Percentiles rank a stretch among this genome's conserved stretches.
Evolutionary conservation across 1,139 yeast species (phyloP).

Genomic region (Taiozyma sp.): DNA sequence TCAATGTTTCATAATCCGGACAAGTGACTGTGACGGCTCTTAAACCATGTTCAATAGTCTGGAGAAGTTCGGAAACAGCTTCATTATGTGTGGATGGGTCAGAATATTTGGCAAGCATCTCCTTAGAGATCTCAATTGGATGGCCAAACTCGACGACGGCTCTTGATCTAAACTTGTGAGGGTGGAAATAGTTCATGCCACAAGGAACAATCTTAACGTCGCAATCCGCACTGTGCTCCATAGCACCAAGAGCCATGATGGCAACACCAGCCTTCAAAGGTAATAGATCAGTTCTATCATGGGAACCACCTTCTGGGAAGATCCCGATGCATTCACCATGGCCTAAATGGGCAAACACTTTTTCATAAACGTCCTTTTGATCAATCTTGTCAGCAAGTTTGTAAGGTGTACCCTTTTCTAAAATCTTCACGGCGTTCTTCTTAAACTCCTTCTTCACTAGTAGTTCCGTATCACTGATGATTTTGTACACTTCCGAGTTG

Average conservation of each 20-base stretch:
- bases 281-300: conserved; percentile 84
- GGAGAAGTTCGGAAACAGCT: conserved; percentile 70
- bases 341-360: conserved; percentile 78
- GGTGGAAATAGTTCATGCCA: conserved; percentile 96
- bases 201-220: conserved; percentile 88
- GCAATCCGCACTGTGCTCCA: conserved; percentile 65
- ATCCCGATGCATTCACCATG: conserved; percentile 87
- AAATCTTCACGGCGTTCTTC: conserved; percentile 35
- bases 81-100: conserved; percentile 63
- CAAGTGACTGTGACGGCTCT: conserved; percentile 90
- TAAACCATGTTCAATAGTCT: conserved; percentile 67
- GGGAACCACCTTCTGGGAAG: conserved; percentile 97
- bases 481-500: conserved; percentile 62
- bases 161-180: conserved; percentile 90
- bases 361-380: conserved; percentile 75
- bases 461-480: conserved; percentile 72
- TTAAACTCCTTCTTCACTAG: conserved; percentile 72
- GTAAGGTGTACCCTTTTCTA: conserved; percentile 52
- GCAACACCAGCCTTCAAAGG: conserved; percentile 98
- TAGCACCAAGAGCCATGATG: conserved; percentile 93
- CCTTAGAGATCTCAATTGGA: conserved; percentile 68
- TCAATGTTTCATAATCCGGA: conserved; percentile 86
- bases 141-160: conserved; percentile 94
- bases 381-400: conserved; percentile 81
- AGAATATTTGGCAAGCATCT: conserved; percentile 60